A percentile compares a stretch with the other conserved stretches of the same genome.
These are phyloP conservation scores for Gossypium arboreum DNA, from an alignment of 345 rosid species.

Conservation along the genomic window DNA sequence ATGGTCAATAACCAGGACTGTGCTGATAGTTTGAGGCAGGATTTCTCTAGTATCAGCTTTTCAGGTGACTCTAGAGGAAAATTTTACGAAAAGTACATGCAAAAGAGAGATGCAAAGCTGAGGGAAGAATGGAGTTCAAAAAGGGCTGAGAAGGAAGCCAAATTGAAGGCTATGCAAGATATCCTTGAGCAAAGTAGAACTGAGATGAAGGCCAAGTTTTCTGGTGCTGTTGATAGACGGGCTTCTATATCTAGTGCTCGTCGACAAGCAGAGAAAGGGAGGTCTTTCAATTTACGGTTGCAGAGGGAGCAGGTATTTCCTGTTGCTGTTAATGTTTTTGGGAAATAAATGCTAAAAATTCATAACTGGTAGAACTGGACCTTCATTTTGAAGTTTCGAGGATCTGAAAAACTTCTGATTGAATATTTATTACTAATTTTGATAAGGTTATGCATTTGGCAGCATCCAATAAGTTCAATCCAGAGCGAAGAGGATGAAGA, in stretches of 20 bases:
- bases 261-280: constrained; percentile 60
- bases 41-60: constrained; percentile 46
- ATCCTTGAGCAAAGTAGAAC: constrained; percentile 65
- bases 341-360: constrained; percentile 7
- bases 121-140: constrained; percentile 73
- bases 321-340: constrained; percentile 10
- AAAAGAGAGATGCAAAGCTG: constrained; percentile 80
- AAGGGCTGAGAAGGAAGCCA: constrained; percentile 76
- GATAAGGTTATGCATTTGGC: constrained; percentile 40
- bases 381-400: constrained; percentile 23
- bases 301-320: constrained; percentile 74
- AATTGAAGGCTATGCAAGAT: constrained; percentile 75
- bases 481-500: constrained; percentile 64
- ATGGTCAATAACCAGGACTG: constrained; percentile 39
- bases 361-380: constrained; percentile 2
- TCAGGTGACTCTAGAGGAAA: constrained; percentile 80
- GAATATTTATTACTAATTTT: constrained; percentile 26
- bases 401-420: neutral
- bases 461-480: constrained; percentile 60
- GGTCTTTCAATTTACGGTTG: constrained; percentile 43
- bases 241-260: constrained; percentile 39
- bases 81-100: constrained; percentile 69
- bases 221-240: constrained; percentile 35
- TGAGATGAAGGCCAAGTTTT: constrained; percentile 72
- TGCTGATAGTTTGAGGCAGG: constrained; percentile 44